Evolutionary conservation across 257 asterid species (phyloP), one percentile per base, ranked within the genome.

Genomic region (Echium plantagineum): DNA sequence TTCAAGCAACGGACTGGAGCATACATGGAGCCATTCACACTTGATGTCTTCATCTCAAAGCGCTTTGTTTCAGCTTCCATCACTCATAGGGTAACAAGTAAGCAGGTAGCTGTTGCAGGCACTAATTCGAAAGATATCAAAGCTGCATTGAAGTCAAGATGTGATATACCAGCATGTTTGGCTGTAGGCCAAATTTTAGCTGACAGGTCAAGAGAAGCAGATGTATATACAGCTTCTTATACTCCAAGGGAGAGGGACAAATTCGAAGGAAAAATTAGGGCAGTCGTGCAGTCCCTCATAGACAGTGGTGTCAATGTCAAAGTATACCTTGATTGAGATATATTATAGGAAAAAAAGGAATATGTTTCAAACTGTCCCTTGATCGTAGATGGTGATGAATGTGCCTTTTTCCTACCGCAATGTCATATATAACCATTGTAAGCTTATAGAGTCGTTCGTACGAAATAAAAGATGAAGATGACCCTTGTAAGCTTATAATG

Each of bases 81-180:
- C 65, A 91, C 96, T 52, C 96, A 91, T 65, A 83, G 95, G 70
- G 96, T 88, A 26, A 91, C 96, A 2, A 80, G 94, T 87, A 91
- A 84, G 75, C 96, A 88, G 73, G 98, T 88, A 12, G 98, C 98
- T 0, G 98, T 91, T 63, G 94, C 98, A 31, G 95, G 98, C 52
- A 91, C 98, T 2, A 91, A 91, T 74, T 91, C 96, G 19, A 91
- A 88, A 53, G 96, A 91, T 63, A 88, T 91, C 21, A 91, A 91
- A 69, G 96, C 96, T n/a, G 91, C 77, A 9, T 84, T 91, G 4
- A 82, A 72, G 71, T 87, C 98, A 19, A 70, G 96, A 62, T 80
- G 86, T 1, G 98, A 91, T 65, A 87, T 91, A 64, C 98, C 98
- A 12, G 96, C 96, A 0, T 91, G 98, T 75, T 68, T 88, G 70